A percentile compares a stretch with the other conserved stretches of the same genome.
phyloP scores from a whole-genome alignment of 345 rosid genomes.

The Litchi chinensis region DNA sequence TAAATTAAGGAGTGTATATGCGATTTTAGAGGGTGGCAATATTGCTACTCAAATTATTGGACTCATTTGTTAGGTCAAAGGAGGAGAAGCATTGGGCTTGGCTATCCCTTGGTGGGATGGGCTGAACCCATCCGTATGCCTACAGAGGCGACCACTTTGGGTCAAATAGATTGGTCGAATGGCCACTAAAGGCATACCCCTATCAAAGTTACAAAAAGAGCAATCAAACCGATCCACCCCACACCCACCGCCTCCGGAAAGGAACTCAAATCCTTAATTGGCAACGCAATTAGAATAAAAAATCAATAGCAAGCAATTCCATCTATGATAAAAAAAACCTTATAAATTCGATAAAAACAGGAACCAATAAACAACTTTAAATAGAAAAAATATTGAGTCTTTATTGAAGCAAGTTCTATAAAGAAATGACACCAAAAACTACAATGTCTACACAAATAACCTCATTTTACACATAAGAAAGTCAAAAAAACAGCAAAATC shows the following conservation, averaged over 20 bases:
- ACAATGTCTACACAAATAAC: background rate
- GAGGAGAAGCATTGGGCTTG: too few species aligned
- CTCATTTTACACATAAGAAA: background rate
- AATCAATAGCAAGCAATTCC: background rate
- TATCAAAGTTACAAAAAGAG: background rate
- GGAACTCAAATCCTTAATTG: background rate
- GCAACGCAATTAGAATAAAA: background rate
- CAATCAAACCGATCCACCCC: conserved; percentile 2
- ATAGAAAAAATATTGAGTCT: background rate
- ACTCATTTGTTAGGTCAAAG: too few species aligned
- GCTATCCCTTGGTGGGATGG: too few species aligned
- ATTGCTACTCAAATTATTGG: too few species aligned
- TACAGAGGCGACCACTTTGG: too few species aligned
- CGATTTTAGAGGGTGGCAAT: too few species aligned
- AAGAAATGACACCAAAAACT: background rate
- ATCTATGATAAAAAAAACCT: background rate
- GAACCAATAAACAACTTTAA: too few species aligned
- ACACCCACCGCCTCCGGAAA: too few species aligned
- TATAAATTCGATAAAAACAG: background rate
- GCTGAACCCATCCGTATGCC: too few species aligned
- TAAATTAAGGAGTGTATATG: too few species aligned
- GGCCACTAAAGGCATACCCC: background rate
- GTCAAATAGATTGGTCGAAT: too few species aligned
- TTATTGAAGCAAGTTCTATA: conserved; percentile 2
- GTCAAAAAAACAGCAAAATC: background rate